phyloP scores from a whole-genome alignment of 768 basidiomycete species.

The Leucocoprinus birnbaumii region DNA sequence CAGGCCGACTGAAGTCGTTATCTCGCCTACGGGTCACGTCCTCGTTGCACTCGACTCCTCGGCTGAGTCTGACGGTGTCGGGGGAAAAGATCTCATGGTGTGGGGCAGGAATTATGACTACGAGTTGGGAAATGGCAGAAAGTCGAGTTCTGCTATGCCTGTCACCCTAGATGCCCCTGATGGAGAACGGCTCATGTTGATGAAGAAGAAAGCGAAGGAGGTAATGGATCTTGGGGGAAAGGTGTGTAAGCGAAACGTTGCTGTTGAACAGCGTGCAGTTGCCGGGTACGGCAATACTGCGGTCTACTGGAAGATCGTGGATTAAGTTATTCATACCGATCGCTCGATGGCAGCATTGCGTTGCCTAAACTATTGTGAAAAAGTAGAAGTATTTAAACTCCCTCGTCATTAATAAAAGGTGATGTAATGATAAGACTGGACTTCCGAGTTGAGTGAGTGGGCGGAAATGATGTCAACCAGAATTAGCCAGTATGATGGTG shows the following conservation, averaged over 20 bases:
- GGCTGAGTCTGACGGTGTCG: conserved; percentile 42
- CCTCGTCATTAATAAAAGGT: too few species aligned
- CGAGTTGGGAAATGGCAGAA: conserved; percentile 76
- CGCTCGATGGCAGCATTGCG: not conserved
- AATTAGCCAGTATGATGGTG: too few species aligned
- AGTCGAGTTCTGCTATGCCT: conserved; percentile 55
- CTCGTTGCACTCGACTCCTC: conserved; percentile 69
- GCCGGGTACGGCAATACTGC: conserved; percentile 63
- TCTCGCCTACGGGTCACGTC: conserved; percentile 77
- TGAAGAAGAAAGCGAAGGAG: conserved; percentile 41
- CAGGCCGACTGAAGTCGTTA: conserved; percentile 54
- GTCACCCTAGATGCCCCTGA: conserved; percentile 45
- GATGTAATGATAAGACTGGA: too few species aligned
- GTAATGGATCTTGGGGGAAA: conserved; percentile 61
- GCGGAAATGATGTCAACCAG: too few species aligned
- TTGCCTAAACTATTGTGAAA: not conserved
- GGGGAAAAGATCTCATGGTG: conserved; percentile 62
- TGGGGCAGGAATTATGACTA: conserved; percentile 77
- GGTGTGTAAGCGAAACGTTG: conserved; percentile 54
- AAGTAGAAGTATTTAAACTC: not conserved
- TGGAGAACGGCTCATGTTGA: conserved; percentile 60
- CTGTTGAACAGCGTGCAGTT: conserved; percentile 62
- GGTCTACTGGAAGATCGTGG: conserved; percentile 66
- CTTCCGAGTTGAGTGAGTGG: too few species aligned
- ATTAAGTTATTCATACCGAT: not conserved